Conservation (phyloP, 306 rosid genomes). For the Quercus suber region DNA sequence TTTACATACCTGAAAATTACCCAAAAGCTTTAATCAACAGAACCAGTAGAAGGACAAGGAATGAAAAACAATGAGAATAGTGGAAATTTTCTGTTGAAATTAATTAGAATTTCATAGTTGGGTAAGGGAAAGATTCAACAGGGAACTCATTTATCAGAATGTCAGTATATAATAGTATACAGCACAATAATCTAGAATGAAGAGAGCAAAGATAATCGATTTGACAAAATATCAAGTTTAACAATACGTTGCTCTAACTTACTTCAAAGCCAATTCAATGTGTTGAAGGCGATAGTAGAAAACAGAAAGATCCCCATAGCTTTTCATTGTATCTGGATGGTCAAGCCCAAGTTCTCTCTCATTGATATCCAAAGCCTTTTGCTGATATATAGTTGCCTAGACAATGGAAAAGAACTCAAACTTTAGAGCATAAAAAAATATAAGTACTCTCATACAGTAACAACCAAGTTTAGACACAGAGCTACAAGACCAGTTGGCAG, state of each 20-base stretch:
- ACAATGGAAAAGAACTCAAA: constrained; percentile 8
- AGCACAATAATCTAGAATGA: constrained; percentile 20
- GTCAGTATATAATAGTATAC: background rate
- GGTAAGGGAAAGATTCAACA: background rate
- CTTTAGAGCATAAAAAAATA: background rate
- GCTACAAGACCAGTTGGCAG: background rate
- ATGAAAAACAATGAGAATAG: background rate
- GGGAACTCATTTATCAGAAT: background rate
- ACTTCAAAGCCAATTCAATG: constrained; percentile 94
- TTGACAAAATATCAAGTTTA: constrained; percentile 20
- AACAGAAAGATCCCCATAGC: constrained; percentile 98
- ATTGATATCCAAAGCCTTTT: constrained; percentile 88
- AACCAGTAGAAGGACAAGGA: background rate
- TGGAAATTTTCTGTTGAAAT: background rate
- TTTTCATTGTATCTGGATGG: constrained; percentile 98
- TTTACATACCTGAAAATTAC: constrained; percentile 70
- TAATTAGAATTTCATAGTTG: background rate
- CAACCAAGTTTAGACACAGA: background rate
- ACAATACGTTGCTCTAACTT: constrained; percentile 27
- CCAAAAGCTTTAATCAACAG: constrained; percentile 26
- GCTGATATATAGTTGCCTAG: constrained; percentile 97
- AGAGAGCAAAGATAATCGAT: constrained; percentile 2
- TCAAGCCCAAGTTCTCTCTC: constrained; percentile 98
- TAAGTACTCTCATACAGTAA: background rate
- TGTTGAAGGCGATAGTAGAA: constrained; percentile 95